Evolutionary conservation across 2,329 filamentous ascomycete species (phyloP).

Genomic region (Neonectria sp.): DNA sequence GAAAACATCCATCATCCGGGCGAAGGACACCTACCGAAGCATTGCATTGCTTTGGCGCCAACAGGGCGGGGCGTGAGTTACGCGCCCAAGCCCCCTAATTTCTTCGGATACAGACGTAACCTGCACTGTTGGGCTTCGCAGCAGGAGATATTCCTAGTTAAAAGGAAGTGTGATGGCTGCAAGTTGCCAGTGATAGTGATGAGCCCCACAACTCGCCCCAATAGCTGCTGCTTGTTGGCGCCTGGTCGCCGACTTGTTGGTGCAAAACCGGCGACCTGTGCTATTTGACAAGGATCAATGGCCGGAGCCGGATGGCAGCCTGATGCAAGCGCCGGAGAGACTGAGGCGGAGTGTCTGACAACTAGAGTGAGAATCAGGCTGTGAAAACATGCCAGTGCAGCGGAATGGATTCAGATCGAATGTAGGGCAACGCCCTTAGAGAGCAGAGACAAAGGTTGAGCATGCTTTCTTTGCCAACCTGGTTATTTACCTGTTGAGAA

Average conservation of each 20-base stretch:
- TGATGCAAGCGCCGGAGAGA: neutral
- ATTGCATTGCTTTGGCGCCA: neutral
- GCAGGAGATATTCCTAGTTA: neutral
- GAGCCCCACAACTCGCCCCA: neutral
- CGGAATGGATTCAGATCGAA: conserved; percentile 38
- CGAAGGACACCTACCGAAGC: too few relatives aligned
- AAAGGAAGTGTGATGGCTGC: conserved; percentile 1
- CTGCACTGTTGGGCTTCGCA: neutral
- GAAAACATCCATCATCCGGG: neutral
- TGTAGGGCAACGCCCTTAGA: too few relatives aligned
- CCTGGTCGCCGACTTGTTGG: neutral
- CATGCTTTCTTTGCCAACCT: conserved; percentile 50
- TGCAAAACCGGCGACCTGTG: neutral
- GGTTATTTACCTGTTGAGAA: conserved; percentile 9
- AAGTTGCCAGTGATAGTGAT: neutral
- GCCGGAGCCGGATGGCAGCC: neutral
- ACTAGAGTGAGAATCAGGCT: neutral
- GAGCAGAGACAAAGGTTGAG: conserved; percentile 25
- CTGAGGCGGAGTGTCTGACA: neutral
- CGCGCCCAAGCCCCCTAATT: neutral
- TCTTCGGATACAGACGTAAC: neutral
- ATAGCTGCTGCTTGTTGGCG: neutral
- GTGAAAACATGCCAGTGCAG: neutral
- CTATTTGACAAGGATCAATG: neutral
- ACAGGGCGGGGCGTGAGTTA: neutral